phyloP scores from a whole-genome alignment of 2,329 filamentous ascomycete genomes.

The Fusarium sp. region DNA sequence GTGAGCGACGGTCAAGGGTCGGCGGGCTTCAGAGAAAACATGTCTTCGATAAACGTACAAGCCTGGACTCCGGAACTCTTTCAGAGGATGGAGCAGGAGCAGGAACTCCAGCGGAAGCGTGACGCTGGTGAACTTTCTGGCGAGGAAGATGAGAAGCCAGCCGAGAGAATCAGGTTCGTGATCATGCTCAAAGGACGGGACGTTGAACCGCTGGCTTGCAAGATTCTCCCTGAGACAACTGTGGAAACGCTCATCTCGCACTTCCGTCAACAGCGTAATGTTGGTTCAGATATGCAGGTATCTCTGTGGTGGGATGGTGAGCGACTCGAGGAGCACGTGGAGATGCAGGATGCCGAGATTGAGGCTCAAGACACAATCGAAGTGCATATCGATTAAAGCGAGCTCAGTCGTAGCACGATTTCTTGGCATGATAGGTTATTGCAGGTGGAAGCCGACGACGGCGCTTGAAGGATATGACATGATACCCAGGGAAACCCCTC shows the following conservation, averaged over 20 bases:
- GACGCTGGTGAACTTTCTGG: conserved; percentile 52
- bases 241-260: conserved; percentile 69
- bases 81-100: conserved; percentile 56
- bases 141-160: conserved; percentile 42
- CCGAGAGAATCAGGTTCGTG: conserved; percentile 52
- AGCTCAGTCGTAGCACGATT: not conserved
- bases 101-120: conserved; percentile 57
- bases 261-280: conserved; percentile 64
- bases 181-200: conserved; percentile 65
- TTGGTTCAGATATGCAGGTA: conserved; percentile 63
- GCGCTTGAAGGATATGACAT: conserved; percentile 40
- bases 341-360: conserved; percentile 74
- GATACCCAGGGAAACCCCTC: conserved; percentile 42
- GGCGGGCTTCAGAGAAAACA: conserved; percentile 73
- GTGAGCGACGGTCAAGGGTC: conserved; percentile 48
- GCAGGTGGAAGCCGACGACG: not conserved
- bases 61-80: conserved; percentile 77
- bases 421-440: not conserved
- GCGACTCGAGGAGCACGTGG: conserved; percentile 65
- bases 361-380: conserved; percentile 80
- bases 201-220: conserved; percentile 59
- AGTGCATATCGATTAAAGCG: conserved; percentile 57
- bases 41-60: conserved; percentile 78
- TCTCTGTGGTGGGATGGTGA: conserved; percentile 81
- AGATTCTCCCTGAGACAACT: conserved; percentile 63